Percentiles rank a stretch among this genome's conserved stretches.
phyloP scores from a whole-genome alignment of 2,329 filamentous ascomycete species.

The Sarocladiaceae sp. region DNA sequence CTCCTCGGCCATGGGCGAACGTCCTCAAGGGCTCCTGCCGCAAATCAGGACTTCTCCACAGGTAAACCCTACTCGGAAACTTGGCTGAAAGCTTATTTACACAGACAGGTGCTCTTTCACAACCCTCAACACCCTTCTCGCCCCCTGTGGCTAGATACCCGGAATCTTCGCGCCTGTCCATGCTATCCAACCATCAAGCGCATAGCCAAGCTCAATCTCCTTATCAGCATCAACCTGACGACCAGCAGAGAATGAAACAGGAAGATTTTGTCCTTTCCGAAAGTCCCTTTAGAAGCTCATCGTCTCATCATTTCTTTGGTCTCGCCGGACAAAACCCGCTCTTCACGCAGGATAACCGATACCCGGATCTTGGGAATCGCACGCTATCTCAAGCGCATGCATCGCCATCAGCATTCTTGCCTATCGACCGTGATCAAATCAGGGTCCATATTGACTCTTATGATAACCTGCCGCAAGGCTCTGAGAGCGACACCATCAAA shows the following conservation, averaged over 20 bases:
- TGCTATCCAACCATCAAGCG: neutral
- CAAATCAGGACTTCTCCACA: neutral
- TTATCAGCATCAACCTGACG: neutral
- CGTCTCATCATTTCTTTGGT: neutral
- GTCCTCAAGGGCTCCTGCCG: neutral
- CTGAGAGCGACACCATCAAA: neutral
- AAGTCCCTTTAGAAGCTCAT: neutral
- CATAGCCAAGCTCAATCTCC: neutral
- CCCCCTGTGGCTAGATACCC: neutral
- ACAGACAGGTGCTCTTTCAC: neutral
- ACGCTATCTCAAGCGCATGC: neutral
- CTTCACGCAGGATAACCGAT: neutral
- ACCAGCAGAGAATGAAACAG: neutral
- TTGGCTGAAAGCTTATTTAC: neutral
- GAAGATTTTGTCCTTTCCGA: neutral
- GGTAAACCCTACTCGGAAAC: neutral
- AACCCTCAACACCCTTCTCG: neutral
- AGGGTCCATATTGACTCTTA: neutral
- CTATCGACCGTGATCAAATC: neutral
- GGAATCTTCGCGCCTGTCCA: neutral
- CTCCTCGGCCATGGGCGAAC: neutral
- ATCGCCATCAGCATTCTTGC: neutral
- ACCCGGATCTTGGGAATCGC: neutral
- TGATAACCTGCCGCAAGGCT: neutral
- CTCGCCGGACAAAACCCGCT: slow-evolving; percentile 5